Evolutionary conservation across 306 rosid species (phyloP), one percentile per base, ranked within the genome.

Genomic region (Vicia faba): DNA sequence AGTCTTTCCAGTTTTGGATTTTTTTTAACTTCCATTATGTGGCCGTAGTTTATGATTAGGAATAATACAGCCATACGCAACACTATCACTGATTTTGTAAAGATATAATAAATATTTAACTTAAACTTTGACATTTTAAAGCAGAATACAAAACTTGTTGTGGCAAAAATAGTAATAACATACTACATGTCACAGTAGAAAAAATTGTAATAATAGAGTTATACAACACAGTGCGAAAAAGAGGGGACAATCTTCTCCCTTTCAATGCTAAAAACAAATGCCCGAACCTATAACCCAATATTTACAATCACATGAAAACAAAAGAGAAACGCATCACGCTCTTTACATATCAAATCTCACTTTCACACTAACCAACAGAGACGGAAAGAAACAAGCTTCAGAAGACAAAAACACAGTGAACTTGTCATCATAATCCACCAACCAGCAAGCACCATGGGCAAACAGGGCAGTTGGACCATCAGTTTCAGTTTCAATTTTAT

Each of bases 281-380:
- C 11, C 7, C n/a, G 1, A 31, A 38, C 64, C 66, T 12, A 59
- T 45, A 61, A 44, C 57, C 60, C 80, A 66, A 59, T 70, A 74
- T 66, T 70, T 78, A 81, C 80, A 73, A 73, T 58, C 68, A 28
- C 54, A 14, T 28, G 25, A 58, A 60, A 49, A 44, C 10, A 66
- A 62, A 41, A 41, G 40, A 33, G 26, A 72, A 40, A 58, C 70
- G 15, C 49, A 31, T 29, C 70, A 58, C 68, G 16, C 70, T 61
- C 51, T 68, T 68, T 66, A 71, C 65, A 49, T 26, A 36, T 39
- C 49, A 78, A 66, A 60, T 59, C 57, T 65, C 78, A 63, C 73
- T 58, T 54, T 54, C 61, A 73, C 51, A 69, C 45, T 1, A 46
- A 75, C 60, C 31, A 61, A 59, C 58, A 0, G 2, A 33, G 38